Percentiles rank a stretch among this genome's conserved stretches.
These are phyloP conservation scores for Globisporangium abappressorium DNA, from an alignment of 352 stramenopile genomes.

Conservation along the genomic window DNA sequence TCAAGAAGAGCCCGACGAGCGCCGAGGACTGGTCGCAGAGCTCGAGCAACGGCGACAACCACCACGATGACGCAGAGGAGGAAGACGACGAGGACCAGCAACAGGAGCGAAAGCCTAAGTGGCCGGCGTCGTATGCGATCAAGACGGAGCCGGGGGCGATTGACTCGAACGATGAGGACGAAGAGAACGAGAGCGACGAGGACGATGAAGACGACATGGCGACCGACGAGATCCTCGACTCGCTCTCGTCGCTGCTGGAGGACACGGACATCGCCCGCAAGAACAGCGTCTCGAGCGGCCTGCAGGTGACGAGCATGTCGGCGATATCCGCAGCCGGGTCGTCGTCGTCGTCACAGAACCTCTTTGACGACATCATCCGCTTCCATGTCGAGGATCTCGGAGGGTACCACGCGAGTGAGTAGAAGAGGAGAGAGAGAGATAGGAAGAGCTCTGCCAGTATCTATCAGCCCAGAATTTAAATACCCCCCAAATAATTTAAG, in stretches of 20 bases:
- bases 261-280: slow-evolving; percentile 23
- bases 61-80: not conserved
- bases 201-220: slow-evolving; percentile 5
- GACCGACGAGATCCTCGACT: slow-evolving; percentile 32
- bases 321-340: not conserved
- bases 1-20: slow-evolving; percentile 13
- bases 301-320: too few relatives aligned
- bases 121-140: not conserved
- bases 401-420: slow-evolving; percentile 8
- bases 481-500: slow-evolving; percentile 1
- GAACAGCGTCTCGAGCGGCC: not conserved
- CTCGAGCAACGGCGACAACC: slow-evolving; percentile 7
- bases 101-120: not conserved
- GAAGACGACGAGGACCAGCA: slow-evolving; percentile 1
- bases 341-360: slow-evolving; percentile 13
- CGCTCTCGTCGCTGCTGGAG: slow-evolving; percentile 28
- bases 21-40: slow-evolving; percentile 15
- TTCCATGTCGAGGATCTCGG: slow-evolving; percentile 40
- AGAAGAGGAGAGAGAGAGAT: not conserved
- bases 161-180: too few relatives aligned
- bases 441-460: not conserved
- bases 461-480: not conserved
- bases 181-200: not conserved
- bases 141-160: not conserved
- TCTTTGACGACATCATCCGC: slow-evolving; percentile 42